Conservation (phyloP, 495 filamentous ascomycete genomes). For the Daldinia caldariorum region DNA sequence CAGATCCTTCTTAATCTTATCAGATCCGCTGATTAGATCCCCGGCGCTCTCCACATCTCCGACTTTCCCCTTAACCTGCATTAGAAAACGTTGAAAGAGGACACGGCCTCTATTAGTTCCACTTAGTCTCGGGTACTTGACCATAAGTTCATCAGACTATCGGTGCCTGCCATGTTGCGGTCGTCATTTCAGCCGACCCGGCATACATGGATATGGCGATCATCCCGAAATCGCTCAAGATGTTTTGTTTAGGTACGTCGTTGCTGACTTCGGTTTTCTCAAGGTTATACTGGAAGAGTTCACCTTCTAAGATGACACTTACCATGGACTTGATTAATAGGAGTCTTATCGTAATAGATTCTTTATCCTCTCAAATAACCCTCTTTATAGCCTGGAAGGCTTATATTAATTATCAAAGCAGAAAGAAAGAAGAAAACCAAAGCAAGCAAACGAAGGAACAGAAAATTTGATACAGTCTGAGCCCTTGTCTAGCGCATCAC, state of each 20-base stretch:
- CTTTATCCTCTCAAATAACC: too few species aligned
- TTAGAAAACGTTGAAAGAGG: not conserved
- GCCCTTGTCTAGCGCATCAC: not conserved
- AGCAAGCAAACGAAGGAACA: too few species aligned
- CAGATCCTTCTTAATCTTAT: constrained; percentile 30
- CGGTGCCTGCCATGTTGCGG: not conserved
- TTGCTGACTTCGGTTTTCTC: not conserved
- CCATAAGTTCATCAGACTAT: not conserved
- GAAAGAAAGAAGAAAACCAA: too few species aligned
- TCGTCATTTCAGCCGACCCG: not conserved
- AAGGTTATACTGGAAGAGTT: not conserved
- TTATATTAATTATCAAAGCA: too few species aligned
- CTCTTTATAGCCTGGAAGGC: too few species aligned
- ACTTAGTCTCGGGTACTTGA: not conserved
- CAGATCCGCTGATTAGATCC: constrained; percentile 38
- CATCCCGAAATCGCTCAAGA: not conserved
- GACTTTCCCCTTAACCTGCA: not conserved
- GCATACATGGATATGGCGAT: not conserved
- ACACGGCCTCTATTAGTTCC: not conserved
- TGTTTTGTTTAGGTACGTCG: not conserved
- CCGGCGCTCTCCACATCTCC: not conserved
- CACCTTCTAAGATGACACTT: not conserved
- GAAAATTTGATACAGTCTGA: too few species aligned
- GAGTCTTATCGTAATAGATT: too few species aligned
- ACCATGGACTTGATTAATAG: too few species aligned